Base-by-base conservation (phyloP, 2,329 filamentous ascomycete genomes). In the Coniochaeta pulveracea region DNA sequence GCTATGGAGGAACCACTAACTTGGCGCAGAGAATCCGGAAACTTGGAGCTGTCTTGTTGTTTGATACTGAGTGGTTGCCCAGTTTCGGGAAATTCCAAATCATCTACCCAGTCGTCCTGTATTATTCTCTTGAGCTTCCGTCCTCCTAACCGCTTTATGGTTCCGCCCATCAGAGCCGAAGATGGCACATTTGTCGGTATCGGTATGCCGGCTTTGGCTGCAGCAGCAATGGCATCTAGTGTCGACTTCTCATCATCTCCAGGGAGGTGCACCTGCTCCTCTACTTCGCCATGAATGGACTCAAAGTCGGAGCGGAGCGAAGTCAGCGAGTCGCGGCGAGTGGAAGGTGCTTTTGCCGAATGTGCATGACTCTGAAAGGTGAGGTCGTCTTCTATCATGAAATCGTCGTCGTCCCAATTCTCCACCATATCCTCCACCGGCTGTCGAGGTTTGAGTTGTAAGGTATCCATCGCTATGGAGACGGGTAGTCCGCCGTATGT, bases 101-200 rank as follows among this genome's bases (percentile, higher is more conserved):
- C 84, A 44, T 86, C 80, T 40, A 76, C 79, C 78, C 84, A 89
- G 52, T 89, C 83, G 46, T 86, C 81, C 41, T 83, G 76, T 38
- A 84, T 73, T 25, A 79, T 75, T 48, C 74, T 80, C 48, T 76
- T 79, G 14, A 81, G 66, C 47, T 80, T 85, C 44, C 75, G 72
- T 38, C 76, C 76, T 32, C 88, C 88, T 21, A 96, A 67, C 45
- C 88, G 72, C 61, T 93, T 93, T 51, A 96, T 96, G 8, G 86
- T 89, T 34, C 91, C 91, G 34, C 89, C 89, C 53, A 91, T 73
- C 26, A 98, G 64, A 19, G 91, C 91, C 14, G 89, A 94, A 19
- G 83, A 76, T 2, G 89, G 86, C 19, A 96, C 76, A 51, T 88
- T 88, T 33, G 74, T 66, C 18, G 91, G 91, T 36, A 96, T 75